A percentile compares a stretch with the other conserved stretches of the same genome.
Evolutionary conservation across 805 yeast genomes (phyloP).

Genomic region (Maudiozyma serrabonitensis): DNA sequence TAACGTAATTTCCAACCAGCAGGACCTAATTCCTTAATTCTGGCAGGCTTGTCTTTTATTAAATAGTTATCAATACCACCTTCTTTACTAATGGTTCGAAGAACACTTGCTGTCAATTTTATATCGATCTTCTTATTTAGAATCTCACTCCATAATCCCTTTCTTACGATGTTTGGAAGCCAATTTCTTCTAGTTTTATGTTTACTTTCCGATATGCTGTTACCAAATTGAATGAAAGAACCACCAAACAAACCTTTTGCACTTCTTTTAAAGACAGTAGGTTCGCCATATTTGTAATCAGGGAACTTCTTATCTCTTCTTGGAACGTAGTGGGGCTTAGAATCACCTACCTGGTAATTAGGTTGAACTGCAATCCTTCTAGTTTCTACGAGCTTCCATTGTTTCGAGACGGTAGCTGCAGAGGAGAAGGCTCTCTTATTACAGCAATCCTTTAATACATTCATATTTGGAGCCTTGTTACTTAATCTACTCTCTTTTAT

Average conservation of each 20-base stretch:
- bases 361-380: slow-evolving; percentile 38
- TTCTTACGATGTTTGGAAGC: slow-evolving; percentile 70
- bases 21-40: slow-evolving; percentile 88
- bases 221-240: slow-evolving; percentile 64
- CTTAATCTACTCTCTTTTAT: background rate
- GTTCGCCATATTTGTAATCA: slow-evolving; percentile 69
- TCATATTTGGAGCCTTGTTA: background rate
- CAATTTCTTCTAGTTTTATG: slow-evolving; percentile 69
- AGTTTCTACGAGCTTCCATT: slow-evolving; percentile 38
- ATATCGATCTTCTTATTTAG: slow-evolving; percentile 47
- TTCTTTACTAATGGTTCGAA: slow-evolving; percentile 80
- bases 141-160: slow-evolving; percentile 77
- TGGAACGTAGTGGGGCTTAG: slow-evolving; percentile 40
- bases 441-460: background rate
- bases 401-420: slow-evolving; percentile 14
- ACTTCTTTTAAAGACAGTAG: slow-evolving; percentile 69
- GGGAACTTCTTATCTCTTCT: slow-evolving; percentile 40
- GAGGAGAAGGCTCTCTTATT: slow-evolving; percentile 16
- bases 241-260: slow-evolving; percentile 91
- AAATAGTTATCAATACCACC: slow-evolving; percentile 92
- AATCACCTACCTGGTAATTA: slow-evolving; percentile 44
- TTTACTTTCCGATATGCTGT: slow-evolving; percentile 65
- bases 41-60: slow-evolving; percentile 75
- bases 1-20: slow-evolving; percentile 86
- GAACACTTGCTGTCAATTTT: slow-evolving; percentile 67